Percentiles rank a stretch among this genome's conserved stretches.
phyloP scores from a whole-genome alignment of 768 basidiomycete genomes.

The Phylloporus arenicola region DNA sequence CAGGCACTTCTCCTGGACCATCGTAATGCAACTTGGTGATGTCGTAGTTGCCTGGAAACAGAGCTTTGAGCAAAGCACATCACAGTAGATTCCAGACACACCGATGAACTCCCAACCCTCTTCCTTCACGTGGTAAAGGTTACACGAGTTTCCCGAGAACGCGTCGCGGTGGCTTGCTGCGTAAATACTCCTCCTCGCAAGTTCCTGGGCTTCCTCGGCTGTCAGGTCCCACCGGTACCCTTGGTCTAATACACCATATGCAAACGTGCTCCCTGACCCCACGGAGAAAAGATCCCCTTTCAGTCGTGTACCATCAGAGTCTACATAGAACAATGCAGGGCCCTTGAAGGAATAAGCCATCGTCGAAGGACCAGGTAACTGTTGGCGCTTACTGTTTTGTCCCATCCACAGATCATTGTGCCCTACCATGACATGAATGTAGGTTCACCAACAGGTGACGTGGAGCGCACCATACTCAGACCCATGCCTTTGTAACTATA shows the following conservation, averaged over 20 bases:
- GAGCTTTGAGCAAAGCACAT: slow-evolving; percentile 8
- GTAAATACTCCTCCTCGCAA: slow-evolving; percentile 89
- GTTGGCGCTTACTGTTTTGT: slow-evolving; percentile 73
- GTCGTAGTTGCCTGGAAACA: slow-evolving; percentile 79
- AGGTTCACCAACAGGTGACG: neutral
- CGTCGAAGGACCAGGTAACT: slow-evolving; percentile 1
- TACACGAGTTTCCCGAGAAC: slow-evolving; percentile 93
- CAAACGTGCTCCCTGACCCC: slow-evolving; percentile 96
- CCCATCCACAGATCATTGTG: slow-evolving; percentile 99
- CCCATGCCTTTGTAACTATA: slow-evolving; percentile 99
- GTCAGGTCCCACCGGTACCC: slow-evolving; percentile 90
- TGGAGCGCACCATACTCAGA: slow-evolving; percentile 81
- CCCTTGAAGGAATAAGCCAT: slow-evolving; percentile 46
- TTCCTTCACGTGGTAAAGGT: slow-evolving; percentile 92
- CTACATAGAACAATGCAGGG: slow-evolving; percentile 93
- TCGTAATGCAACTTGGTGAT: slow-evolving; percentile 88
- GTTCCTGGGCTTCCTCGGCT: slow-evolving; percentile 90
- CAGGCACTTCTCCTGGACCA: slow-evolving; percentile 65
- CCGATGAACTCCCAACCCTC: slow-evolving; percentile 96
- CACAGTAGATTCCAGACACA: slow-evolving; percentile 33
- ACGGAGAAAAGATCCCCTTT: slow-evolving; percentile 99
- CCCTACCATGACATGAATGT: slow-evolving; percentile 47
- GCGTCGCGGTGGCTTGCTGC: slow-evolving; percentile 97
- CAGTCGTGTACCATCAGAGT: slow-evolving; percentile 91
- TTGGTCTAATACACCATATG: slow-evolving; percentile 98